Evolutionary conservation across 805 yeast genomes (phyloP), one percentile per base, ranked within the genome.

Genomic region (Crinitomyces ghanaensis): DNA sequence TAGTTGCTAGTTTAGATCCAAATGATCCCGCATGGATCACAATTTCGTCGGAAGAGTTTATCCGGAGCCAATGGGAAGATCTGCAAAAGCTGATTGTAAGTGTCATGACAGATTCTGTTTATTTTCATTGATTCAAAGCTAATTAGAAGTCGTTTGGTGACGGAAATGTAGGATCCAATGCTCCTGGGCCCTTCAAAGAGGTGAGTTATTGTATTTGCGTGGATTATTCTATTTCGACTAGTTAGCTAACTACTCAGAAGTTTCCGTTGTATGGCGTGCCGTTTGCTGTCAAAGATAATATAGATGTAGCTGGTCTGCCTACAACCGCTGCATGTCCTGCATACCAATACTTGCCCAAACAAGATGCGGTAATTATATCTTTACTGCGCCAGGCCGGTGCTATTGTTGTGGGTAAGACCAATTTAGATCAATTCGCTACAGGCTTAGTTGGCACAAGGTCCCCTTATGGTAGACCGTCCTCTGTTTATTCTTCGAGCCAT

Each of bases 271-370:
- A 76, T 51, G 97, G 97, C 56, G 97, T 91, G 3, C 98, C 98
- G 1, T 70, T 84, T 28, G 98, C 95, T 11, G 72, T 88, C 29
- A 88, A 88, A 56, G 98, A 88, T 57, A 88, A 91, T 57, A 91
- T 88, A 40, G 97, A 88, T 52, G 96, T 72, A 16, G 70, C 68
- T 42, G 81, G 79, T 4, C 70, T 82, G 43, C 65, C 72, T 19
- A 91, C 98, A 7, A 88, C 98, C 1, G 97, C 94, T 11, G 97
- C 95, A 2, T 91, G 97, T 55, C 95, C 96, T 1, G 68, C 91
- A 0, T 88, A 68, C 50, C 65, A 72, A 6, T 86, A 77, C 59
- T 38, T 51, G 2, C 88, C 98, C 2, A 50, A 60, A 21, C 61
- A 61, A 32, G 96, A 88, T 51, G 74, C 97, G 23, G 71, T 81